Conservation (phyloP, 768 basidiomycete species). For the Chlorophyllum brunneum region DNA sequence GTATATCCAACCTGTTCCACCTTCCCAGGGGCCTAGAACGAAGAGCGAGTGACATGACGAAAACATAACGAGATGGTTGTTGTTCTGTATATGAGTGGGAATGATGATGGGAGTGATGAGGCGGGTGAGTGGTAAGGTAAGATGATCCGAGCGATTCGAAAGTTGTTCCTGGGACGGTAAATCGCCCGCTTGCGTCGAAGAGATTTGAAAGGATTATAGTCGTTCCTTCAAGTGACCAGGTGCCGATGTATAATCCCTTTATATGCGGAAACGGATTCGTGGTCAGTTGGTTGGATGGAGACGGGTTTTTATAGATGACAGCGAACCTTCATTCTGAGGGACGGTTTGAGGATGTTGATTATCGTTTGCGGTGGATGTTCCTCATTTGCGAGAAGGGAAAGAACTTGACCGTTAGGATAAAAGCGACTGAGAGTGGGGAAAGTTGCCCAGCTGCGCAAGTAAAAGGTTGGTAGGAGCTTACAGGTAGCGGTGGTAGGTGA, state of each 20-base stretch:
- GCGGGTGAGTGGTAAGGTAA: slow-evolving; percentile 16
- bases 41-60: slow-evolving; percentile 69
- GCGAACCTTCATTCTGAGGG: slow-evolving; percentile 71
- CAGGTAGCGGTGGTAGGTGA: slow-evolving; percentile 93
- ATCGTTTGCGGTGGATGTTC: slow-evolving; percentile 65
- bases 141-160: neutral
- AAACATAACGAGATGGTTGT: slow-evolving; percentile 50
- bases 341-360: slow-evolving; percentile 72
- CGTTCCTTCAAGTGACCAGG: slow-evolving; percentile 65
- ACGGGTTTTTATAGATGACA: neutral
- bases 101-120: slow-evolving; percentile 8
- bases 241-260: slow-evolving; percentile 71
- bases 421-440: slow-evolving; percentile 56
- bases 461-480: slow-evolving; percentile 29
- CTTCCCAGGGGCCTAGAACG: slow-evolving; percentile 78
- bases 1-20: slow-evolving; percentile 79
- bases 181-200: slow-evolving; percentile 48
- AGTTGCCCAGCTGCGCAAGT: neutral
- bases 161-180: slow-evolving; percentile 16
- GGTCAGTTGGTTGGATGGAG: neutral
- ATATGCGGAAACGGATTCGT: no score
- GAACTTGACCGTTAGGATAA: slow-evolving; percentile 80
- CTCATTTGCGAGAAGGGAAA: slow-evolving; percentile 83
- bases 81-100: slow-evolving; percentile 15
- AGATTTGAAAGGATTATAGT: slow-evolving; percentile 62